Evolutionary conservation across 2,329 filamentous ascomycete species (phyloP).

Genomic region (Ambrosiella cleistominuta): DNA sequence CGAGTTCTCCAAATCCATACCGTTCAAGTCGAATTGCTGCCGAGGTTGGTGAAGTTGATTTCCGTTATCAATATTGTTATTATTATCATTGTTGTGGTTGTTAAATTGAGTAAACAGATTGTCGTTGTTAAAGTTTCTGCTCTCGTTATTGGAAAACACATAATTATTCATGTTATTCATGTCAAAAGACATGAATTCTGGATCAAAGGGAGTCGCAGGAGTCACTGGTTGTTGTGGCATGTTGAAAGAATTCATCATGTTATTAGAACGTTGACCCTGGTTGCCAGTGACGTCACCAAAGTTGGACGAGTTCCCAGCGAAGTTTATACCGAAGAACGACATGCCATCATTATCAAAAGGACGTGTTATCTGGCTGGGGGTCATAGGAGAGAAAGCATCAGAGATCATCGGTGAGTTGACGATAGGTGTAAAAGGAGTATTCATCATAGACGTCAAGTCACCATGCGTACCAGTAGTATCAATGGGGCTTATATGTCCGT

Average conservation of each 20-base stretch:
- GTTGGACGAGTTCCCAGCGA: background rate
- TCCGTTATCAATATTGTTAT: background rate
- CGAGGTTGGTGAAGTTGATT: background rate
- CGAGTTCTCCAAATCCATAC: background rate
- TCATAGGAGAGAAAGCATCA: slow-evolving; percentile 5
- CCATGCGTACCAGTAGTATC: background rate
- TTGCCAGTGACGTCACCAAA: background rate
- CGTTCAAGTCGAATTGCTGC: background rate
- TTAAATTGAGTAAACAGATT: background rate
- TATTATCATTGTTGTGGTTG: background rate
- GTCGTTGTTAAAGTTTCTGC: background rate
- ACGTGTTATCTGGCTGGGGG: slow-evolving; percentile 1
- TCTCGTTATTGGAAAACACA: background rate
- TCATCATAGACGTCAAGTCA: slow-evolving; percentile 3
- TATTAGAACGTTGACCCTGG: background rate
- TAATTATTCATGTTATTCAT: background rate
- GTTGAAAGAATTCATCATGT: background rate
- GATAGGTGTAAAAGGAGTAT: slow-evolving; percentile 5
- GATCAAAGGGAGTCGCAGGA: background rate
- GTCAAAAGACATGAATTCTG: background rate
- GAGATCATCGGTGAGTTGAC: slow-evolving; percentile 1
- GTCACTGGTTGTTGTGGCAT: background rate
- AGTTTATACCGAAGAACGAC: background rate
- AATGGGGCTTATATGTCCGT: slow-evolving; percentile 1
- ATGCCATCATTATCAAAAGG: slow-evolving; percentile 5